These are phyloP conservation scores for Stereum hirsutum DNA, from an alignment of 1,284 basidiomycete genomes.

Conservation along the genomic window DNA sequence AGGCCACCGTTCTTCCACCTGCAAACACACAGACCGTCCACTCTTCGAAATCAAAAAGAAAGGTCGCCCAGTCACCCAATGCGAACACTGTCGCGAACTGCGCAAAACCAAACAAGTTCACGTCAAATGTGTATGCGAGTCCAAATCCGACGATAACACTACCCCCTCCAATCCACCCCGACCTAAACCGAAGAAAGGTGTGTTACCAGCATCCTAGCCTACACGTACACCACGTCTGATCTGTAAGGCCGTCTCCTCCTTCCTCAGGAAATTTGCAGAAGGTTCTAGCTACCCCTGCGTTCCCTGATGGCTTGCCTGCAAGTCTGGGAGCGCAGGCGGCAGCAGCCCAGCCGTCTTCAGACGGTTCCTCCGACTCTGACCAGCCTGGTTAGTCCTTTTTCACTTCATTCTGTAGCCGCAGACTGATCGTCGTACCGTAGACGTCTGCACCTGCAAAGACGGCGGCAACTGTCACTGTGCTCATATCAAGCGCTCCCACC, in stretches of 20 bases:
- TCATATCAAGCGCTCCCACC: slow-evolving; percentile 5
- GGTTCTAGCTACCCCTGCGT: slow-evolving; percentile 56
- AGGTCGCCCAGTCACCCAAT: slow-evolving; percentile 74
- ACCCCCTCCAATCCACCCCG: slow-evolving; percentile 19
- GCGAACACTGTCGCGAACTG: slow-evolving; percentile 67
- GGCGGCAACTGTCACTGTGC: slow-evolving; percentile 32
- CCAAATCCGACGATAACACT: slow-evolving; percentile 13
- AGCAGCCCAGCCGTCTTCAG: slow-evolving; percentile 30
- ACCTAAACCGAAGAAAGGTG: slow-evolving; percentile 64
- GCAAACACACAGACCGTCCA: slow-evolving; percentile 68
- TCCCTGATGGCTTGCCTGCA: slow-evolving; percentile 61
- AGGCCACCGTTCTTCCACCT: slow-evolving; percentile 72
- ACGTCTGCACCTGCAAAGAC: slow-evolving; percentile 27
- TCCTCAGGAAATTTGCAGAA: slow-evolving; percentile 36
- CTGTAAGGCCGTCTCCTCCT: slow-evolving; percentile 30
- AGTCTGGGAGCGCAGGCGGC: slow-evolving; percentile 55
- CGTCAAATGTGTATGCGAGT: slow-evolving; percentile 53
- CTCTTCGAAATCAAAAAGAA: slow-evolving; percentile 80
- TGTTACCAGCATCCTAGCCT: slow-evolving; percentile 17
- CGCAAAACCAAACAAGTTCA: slow-evolving; percentile 70
- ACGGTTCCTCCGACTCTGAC: slow-evolving; percentile 35
- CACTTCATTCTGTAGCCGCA: slow-evolving; percentile 1
- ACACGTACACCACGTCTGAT: slow-evolving; percentile 15
- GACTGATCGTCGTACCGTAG: not conserved
- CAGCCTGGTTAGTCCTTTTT: slow-evolving; percentile 14